phyloP scores from a whole-genome alignment of 495 filamentous ascomycete species.

The Tetracladium setigerum region DNA sequence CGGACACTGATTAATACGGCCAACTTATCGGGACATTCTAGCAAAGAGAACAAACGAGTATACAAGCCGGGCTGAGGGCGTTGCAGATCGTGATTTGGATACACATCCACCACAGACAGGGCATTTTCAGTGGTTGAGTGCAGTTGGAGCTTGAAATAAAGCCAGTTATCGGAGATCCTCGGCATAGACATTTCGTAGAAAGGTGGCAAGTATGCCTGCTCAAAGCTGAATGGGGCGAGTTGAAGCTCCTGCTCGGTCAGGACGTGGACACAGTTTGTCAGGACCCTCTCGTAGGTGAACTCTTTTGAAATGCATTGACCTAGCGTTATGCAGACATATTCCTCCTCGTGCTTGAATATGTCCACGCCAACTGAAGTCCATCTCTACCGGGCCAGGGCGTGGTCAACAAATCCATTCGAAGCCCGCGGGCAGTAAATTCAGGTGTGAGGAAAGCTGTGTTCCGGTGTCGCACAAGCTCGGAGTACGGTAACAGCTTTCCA shows the following conservation, averaged over 20 bases:
- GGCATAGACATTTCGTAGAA: background rate
- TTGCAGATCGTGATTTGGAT: background rate
- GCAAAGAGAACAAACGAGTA: background rate
- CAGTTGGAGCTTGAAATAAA: background rate
- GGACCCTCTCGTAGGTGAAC: background rate
- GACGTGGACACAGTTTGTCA: background rate
- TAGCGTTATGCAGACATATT: background rate
- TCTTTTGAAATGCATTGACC: background rate
- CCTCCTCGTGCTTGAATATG: background rate
- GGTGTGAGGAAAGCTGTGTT: too few relatives aligned
- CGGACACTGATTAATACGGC: background rate
- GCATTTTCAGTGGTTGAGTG: background rate
- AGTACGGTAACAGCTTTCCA: conserved; percentile 1
- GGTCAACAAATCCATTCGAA: background rate
- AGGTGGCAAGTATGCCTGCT: background rate
- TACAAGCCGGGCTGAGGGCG: background rate
- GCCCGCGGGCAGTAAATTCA: background rate
- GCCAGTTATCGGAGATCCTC: background rate
- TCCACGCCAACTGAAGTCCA: too few relatives aligned
- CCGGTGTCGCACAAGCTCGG: conserved; percentile 2
- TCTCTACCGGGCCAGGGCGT: background rate
- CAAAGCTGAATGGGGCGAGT: too few relatives aligned
- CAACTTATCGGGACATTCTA: background rate
- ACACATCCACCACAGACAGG: background rate
- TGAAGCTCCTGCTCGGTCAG: background rate